Percentiles rank a stretch among this genome's conserved stretches.
Conservation (phyloP, 805 yeast genomes). For the Teunomyces funiuensis region DNA sequence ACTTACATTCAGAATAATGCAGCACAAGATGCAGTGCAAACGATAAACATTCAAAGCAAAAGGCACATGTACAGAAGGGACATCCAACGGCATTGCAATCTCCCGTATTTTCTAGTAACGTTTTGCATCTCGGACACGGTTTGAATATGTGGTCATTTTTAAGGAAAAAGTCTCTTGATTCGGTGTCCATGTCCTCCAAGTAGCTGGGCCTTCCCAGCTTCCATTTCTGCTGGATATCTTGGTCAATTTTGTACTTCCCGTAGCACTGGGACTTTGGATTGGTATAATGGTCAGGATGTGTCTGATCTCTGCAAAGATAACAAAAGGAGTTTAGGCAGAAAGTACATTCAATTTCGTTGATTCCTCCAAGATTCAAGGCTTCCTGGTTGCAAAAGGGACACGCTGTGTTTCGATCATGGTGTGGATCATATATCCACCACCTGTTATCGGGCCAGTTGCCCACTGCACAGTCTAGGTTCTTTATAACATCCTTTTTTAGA, state of each 20-base stretch:
- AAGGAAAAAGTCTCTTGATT: not conserved
- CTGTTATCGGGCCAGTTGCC: not conserved
- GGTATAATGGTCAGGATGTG: not conserved
- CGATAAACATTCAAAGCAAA: not conserved
- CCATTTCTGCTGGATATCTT: constrained; percentile 1
- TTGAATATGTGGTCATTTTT: not conserved
- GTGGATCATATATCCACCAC: not conserved
- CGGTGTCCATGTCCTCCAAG: not conserved
- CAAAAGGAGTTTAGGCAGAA: not conserved
- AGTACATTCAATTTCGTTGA: not conserved
- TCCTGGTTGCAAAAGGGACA: not conserved
- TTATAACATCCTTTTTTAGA: not conserved
- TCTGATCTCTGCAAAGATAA: not conserved
- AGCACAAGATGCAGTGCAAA: constrained; percentile 2
- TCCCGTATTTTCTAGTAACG: not conserved
- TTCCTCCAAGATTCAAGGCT: not conserved
- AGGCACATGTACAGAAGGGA: not conserved
- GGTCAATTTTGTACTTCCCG: not conserved
- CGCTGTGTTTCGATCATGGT: not conserved
- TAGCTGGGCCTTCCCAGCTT: not conserved
- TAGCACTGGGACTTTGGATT: not conserved
- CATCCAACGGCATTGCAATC: not conserved
- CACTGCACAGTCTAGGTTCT: not conserved
- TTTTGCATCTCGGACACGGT: constrained; percentile 1
- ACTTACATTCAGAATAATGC: too few relatives aligned